These are phyloP conservation scores for Aspergillus tamarii DNA, from an alignment of 2,329 filamentous ascomycete species.

Conservation along the genomic window DNA sequence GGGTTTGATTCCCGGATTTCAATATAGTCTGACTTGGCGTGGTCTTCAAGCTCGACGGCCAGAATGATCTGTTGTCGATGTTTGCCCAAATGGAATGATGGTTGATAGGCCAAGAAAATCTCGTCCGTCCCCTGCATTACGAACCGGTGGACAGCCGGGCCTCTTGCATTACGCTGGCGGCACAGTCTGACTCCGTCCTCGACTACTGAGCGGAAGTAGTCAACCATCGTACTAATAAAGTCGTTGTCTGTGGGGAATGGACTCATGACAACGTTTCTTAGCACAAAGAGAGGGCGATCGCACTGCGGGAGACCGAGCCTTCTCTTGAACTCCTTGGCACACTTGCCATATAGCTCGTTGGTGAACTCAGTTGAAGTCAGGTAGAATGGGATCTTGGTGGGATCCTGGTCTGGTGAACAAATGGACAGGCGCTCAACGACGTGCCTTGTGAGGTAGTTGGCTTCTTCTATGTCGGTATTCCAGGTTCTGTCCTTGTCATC, in stretches of 20 bases:
- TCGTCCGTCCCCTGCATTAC: conserved; percentile 33
- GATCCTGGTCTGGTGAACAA: conserved; percentile 43
- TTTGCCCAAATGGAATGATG: background rate
- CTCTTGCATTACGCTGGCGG: conserved; percentile 6
- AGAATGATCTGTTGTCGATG: background rate
- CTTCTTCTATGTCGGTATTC: conserved; percentile 53
- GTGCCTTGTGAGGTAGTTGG: conserved; percentile 53
- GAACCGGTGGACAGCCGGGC: conserved; percentile 1
- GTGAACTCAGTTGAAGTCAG: conserved; percentile 51
- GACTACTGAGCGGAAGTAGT: conserved; percentile 6
- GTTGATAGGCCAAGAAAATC: conserved; percentile 14
- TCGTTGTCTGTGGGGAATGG: conserved; percentile 28
- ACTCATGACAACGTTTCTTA: conserved; percentile 54
- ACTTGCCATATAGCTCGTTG: conserved; percentile 46
- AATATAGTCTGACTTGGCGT: background rate
- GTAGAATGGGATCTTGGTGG: conserved; percentile 44
- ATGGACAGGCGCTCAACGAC: conserved; percentile 50
- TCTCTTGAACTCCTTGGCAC: conserved; percentile 46
- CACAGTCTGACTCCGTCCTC: conserved; percentile 13
- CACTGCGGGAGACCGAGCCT: conserved; percentile 39
- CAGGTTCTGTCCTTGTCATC: conserved; percentile 40
- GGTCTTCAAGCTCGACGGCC: background rate
- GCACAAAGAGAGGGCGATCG: conserved; percentile 45
- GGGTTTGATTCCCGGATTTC: background rate
- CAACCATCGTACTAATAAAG: conserved; percentile 11